Evolutionary conservation across 2,329 filamentous ascomycete genomes (phyloP).

Genomic region (Fusarium zealandicum): DNA sequence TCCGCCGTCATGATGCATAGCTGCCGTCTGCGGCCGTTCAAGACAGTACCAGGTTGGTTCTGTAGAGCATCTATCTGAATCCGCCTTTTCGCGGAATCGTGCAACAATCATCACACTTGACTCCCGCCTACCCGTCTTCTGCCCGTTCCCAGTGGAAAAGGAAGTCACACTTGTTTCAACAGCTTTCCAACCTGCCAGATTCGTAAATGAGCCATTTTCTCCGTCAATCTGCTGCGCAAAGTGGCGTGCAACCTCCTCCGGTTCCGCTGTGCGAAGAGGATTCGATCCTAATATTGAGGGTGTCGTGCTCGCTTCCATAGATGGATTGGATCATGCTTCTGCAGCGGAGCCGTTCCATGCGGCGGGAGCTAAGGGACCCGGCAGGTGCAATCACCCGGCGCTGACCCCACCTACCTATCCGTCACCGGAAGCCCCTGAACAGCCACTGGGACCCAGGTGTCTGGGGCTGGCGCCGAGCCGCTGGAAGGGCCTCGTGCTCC

Average conservation of each 20-base stretch:
- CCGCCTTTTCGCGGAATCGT: too few species aligned
- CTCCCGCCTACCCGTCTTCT: too few species aligned
- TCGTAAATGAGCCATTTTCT: conserved; percentile 32
- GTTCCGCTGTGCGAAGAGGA: conserved; percentile 5
- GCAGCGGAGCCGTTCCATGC: conserved; percentile 19
- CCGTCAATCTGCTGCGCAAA: conserved; percentile 14
- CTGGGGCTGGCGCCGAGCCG: conserved; percentile 19
- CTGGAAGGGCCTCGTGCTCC: conserved; percentile 17
- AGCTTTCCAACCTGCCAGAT: conserved; percentile 16
- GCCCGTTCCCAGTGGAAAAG: background rate
- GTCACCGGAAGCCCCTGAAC: background rate
- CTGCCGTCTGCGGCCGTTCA: background rate
- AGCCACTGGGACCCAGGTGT: background rate
- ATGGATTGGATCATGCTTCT: conserved; percentile 8
- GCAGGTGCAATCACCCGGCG: conserved; percentile 29
- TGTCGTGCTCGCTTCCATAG: background rate
- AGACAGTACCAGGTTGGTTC: background rate
- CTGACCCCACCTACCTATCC: background rate
- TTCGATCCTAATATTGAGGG: conserved; percentile 1
- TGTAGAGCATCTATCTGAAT: background rate
- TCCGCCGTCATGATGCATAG: background rate
- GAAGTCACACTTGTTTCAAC: conserved; percentile 4
- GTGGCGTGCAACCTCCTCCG: conserved; percentile 32
- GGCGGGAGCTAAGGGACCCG: conserved; percentile 23
- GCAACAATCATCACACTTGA: too few species aligned